Evolutionary conservation across 2,329 filamentous ascomycete species (phyloP), one percentile per base, ranked within the genome.

Genomic region (Alternaria sp.): DNA sequence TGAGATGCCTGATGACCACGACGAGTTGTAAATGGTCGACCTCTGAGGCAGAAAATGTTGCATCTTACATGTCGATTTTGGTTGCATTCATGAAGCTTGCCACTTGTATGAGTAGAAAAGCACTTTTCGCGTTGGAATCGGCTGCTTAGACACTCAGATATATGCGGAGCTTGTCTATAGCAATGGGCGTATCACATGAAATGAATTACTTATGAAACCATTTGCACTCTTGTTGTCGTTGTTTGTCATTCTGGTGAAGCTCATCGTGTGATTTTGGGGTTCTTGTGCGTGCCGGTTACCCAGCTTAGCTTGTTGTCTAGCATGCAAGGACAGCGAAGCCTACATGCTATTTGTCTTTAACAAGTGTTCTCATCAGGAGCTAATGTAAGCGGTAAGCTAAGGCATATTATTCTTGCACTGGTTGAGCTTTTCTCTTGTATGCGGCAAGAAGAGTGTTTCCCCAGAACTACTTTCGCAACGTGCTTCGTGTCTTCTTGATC

Each of bases 1-100:
- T 69, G 91, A 93, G 69, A 77, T 80, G 61, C 74, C 74, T 48
- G 78, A 76, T 28, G 58, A 57, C 44, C 83, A 85, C 75, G 83
- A 84, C 62, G 83, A 85, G 79, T 78, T 85, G 75, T 85, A 79
- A 60, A 74, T 61, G 63, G 56, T 51, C 30, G 34, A 36, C 7
- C 34, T 41, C 9, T 39, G 38, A 32, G 51, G 47, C 16, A 51
- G 62, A 59, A 65, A 67, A 66, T 64, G 62, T 67, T 65, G 58
- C 57, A 66, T 64, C 41, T 63, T 58, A 53, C 53, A 52, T 59
- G 46, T 22, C 34, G 26, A 54, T 55, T 64, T 68, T 56, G 51
- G 51, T 66, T 66, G 63, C 63, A 69, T 67, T 64, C 55, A 59
- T 46, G 67, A 42, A 63, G 62, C 64, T 59, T 62, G 43, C 61